These are phyloP conservation scores for Boletus semigastroideus DNA, from an alignment of 1,284 basidiomycete species.

Conservation along the genomic window DNA sequence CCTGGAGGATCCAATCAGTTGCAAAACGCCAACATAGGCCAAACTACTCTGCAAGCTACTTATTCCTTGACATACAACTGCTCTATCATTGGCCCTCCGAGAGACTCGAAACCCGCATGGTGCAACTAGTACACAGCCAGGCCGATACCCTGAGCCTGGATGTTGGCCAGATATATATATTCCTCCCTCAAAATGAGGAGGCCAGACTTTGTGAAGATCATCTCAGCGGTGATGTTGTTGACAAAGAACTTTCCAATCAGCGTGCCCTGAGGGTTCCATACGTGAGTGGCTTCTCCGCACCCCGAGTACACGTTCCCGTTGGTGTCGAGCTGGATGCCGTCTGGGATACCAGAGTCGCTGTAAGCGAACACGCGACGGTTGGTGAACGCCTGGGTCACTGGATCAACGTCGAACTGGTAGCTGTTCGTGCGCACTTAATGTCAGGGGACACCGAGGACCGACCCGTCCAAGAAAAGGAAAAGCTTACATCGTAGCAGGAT, in stretches of 20 bases:
- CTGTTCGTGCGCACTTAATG: conserved; percentile 34
- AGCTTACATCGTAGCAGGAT: conserved; percentile 66
- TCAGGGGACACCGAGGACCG: background rate
- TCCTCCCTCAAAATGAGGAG: conserved; percentile 20
- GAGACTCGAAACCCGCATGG: background rate
- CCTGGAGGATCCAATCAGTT: too few species aligned
- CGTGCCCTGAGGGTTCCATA: conserved; percentile 62
- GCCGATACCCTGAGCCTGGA: conserved; percentile 19
- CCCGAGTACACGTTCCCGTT: conserved; percentile 22
- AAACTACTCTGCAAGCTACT: too few species aligned
- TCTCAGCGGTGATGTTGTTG: conserved; percentile 57
- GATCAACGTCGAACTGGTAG: conserved; percentile 70
- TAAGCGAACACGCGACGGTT: conserved; percentile 76
- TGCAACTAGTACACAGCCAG: conserved; percentile 2
- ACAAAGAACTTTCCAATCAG: conserved; percentile 77
- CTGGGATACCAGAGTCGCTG: conserved; percentile 63
- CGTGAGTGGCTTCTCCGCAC: conserved; percentile 39
- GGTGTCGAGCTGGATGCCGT: conserved; percentile 56
- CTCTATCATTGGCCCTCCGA: background rate
- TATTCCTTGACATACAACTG: background rate
- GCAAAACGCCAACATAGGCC: too few species aligned
- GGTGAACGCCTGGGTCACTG: conserved; percentile 50
- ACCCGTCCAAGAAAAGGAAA: background rate
- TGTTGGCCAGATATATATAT: conserved; percentile 18
- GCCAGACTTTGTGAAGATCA: conserved; percentile 49